A percentile compares a stretch with the other conserved stretches of the same genome.
phyloP scores from a whole-genome alignment of 371 early-diverging fungal species.

The Phascolomyces articulosus region DNA sequence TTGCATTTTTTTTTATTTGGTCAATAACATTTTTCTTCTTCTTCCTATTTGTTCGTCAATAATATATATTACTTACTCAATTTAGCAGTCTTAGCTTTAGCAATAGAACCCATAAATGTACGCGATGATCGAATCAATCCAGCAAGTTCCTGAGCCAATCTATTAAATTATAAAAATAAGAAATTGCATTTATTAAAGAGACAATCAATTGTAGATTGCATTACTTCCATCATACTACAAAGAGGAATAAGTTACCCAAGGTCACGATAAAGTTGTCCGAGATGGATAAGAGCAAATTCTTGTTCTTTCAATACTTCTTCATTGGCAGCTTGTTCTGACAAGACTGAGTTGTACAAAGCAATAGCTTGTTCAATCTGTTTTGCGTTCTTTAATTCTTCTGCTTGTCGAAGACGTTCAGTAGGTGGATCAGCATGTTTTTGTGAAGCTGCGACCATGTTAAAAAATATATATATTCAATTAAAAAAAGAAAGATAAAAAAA shows the following conservation, averaged over 20 bases:
- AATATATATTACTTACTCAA: constrained; percentile 65
- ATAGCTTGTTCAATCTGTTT: constrained; percentile 57
- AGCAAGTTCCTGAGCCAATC: constrained; percentile 80
- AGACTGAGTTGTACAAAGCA: constrained; percentile 54
- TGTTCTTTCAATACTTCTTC: constrained; percentile 54
- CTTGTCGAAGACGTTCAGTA: constrained; percentile 45
- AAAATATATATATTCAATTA: background rate
- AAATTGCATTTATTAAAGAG: background rate
- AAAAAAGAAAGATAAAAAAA: background rate
- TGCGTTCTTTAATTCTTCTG: constrained; percentile 52
- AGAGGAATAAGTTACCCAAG: constrained; percentile 62
- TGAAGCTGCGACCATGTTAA: constrained; percentile 14
- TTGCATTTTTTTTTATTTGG: background rate
- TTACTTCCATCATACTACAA: too few relatives aligned
- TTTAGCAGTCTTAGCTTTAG: constrained; percentile 97
- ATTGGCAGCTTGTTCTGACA: constrained; percentile 33
- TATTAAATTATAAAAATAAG: constrained; percentile 27
- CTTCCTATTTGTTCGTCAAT: too few relatives aligned
- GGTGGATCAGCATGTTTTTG: constrained; percentile 14
- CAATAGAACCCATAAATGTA: constrained; percentile 77
- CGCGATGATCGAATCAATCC: constrained; percentile 81
- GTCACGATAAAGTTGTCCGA: constrained; percentile 68
- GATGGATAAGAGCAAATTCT: constrained; percentile 62
- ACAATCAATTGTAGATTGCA: too few relatives aligned
- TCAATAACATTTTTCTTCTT: background rate